Evolutionary conservation across 371 early-diverging fungal genomes (phyloP).

Genomic region (Fennellomyces sp.): DNA sequence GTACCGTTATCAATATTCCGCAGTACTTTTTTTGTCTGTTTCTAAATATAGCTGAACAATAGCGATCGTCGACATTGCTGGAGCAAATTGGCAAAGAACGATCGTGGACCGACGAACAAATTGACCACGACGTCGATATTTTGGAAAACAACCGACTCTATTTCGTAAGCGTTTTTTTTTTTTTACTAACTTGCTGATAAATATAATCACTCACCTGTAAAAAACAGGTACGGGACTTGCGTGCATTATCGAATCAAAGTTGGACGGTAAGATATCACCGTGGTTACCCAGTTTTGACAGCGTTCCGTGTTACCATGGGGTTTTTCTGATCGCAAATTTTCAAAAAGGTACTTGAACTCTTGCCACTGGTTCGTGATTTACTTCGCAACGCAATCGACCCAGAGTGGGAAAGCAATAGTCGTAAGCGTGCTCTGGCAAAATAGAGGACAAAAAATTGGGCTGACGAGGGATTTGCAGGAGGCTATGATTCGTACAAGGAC

Average conservation of each 20-base stretch:
- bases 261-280: constrained; percentile 53
- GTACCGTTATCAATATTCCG: no score
- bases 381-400: constrained; percentile 34
- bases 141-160: constrained; percentile 58
- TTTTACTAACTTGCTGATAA: not conserved
- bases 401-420: constrained; percentile 9
- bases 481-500: constrained; percentile 24
- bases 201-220: no score
- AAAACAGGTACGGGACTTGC: constrained; percentile 60
- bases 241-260: constrained; percentile 60
- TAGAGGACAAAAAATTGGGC: no score
- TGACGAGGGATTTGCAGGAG: no score
- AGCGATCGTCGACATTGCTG: constrained; percentile 65
- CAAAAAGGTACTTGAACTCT: constrained; percentile 41
- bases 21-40: not conserved
- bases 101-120: constrained; percentile 62
- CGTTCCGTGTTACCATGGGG: not conserved
- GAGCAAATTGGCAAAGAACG: constrained; percentile 65
- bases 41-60: not conserved
- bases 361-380: constrained; percentile 57
- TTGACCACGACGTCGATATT: constrained; percentile 52
- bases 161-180: constrained; percentile 37
- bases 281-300: not conserved
- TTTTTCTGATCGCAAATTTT: not conserved
- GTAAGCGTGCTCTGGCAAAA: constrained; percentile 3